Base-by-base conservation (phyloP, 2,329 filamentous ascomycete species). In the Alternaria brassicae region DNA sequence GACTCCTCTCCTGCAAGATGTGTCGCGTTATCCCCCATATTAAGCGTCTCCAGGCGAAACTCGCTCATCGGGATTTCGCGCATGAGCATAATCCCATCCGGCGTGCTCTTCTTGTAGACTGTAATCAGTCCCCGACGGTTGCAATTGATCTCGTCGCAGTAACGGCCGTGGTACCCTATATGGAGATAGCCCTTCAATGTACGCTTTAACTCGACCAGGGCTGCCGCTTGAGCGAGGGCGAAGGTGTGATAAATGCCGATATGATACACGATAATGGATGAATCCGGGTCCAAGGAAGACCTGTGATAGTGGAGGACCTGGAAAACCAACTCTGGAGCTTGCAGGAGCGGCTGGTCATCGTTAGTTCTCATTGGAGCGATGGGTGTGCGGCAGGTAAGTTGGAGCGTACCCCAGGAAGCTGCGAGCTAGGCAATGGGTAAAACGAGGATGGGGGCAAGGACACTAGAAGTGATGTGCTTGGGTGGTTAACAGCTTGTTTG, bases 191-290 rank as follows among this genome's bases (percentile, higher is more conserved):
- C 34, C 15, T 12, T n/a, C 3, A 54, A 12, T 6, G 47, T 27
- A 17, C 27, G 36, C 10, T 25, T 15, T 13, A 54, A 3, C 17
- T 36, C 32, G 15, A 9, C 7, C 8, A 9, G 30, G 7, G 44
- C 50, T 12, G 32, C 45, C 8, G 28, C 28, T 32, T 54, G 39
- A 13, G 50, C 54, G 23, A 17, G 39, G 1, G 36, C 30, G 15
- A 54, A 17, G 44, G 25, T 54, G 27, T 40, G 15, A 28, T 50
- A 61, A 23, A n/a, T 30, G 15, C 54, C 58, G 23, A 61, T 41
- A 34, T 21, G 12, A 28, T 36, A n/a, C 8, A 21, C 40, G 36
- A 40, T 44, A 12, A 32, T 15, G 3, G 34, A 9, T 12, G 39
- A n/a, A 27, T 28, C 19, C n/a, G 34, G 44, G 9, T 8, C n/a